phyloP scores from a whole-genome alignment of 345 rosid genomes.

The Rhizophora mangle region DNA sequence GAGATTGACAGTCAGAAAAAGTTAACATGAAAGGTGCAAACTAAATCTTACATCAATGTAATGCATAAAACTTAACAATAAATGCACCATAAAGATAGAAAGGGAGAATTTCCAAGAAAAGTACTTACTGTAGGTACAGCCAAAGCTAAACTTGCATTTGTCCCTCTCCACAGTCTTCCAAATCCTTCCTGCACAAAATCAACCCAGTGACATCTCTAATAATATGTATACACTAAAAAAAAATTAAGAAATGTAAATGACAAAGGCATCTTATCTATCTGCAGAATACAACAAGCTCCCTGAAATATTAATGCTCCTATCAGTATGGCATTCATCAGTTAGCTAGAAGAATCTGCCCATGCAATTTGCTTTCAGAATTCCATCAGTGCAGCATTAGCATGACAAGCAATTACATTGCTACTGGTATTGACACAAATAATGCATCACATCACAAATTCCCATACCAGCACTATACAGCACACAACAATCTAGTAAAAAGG shows the following conservation, averaged over 20 bases:
- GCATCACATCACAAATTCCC: too few species aligned
- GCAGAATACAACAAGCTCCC: background rate
- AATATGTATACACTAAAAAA: background rate
- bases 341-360: background rate
- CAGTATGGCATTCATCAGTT: background rate
- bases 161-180: slow-evolving; percentile 86
- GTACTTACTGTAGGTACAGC: slow-evolving; percentile 82
- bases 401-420: too few species aligned
- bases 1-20: background rate
- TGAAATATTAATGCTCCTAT: background rate
- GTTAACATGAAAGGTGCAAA: background rate
- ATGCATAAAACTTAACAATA: background rate
- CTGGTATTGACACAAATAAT: too few species aligned
- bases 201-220: background rate
- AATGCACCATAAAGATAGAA: background rate
- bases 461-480: too few species aligned
- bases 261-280: background rate
- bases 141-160: slow-evolving; percentile 89
- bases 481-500: too few species aligned
- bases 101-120: background rate
- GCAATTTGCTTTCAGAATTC: background rate
- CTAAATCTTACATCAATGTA: background rate
- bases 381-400: background rate
- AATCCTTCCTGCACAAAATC: slow-evolving; percentile 75
- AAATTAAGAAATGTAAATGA: background rate